Evolutionary conservation across 1,139 yeast genomes (phyloP).

Genomic region (Insectozyma bohioensis): DNA sequence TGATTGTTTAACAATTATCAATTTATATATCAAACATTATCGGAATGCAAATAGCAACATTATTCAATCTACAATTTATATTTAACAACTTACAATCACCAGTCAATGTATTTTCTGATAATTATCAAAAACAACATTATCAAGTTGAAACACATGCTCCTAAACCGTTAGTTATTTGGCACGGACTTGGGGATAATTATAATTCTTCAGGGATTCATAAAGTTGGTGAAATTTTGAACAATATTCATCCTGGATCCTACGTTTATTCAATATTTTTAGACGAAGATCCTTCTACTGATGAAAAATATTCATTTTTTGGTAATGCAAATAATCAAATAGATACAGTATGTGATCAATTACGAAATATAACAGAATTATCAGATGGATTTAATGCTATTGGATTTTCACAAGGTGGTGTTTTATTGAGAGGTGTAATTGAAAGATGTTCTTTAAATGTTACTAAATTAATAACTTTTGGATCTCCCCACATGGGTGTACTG

Average conservation of each 20-base stretch:
- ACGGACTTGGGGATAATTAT: conserved; percentile 78
- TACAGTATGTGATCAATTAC: conserved; percentile 42
- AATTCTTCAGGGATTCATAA: conserved; percentile 59
- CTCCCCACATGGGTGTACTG: conserved; percentile 77
- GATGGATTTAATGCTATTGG: conserved; percentile 75
- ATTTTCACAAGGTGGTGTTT: conserved; percentile 80
- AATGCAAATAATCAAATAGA: conserved; percentile 45
- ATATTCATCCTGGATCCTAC: conserved; percentile 49
- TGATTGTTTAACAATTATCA: too few species aligned
- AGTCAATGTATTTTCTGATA: too few species aligned
- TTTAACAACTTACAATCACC: too few species aligned
- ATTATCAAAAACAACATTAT: too few species aligned
- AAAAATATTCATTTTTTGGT: conserved; percentile 57
- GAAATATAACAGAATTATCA: conserved; percentile 37
- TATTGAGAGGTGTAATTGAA: conserved; percentile 65
- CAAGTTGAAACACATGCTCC: too few species aligned
- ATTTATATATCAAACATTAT: too few species aligned
- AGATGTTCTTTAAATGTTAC: conserved; percentile 51
- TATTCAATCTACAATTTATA: conserved; percentile 4
- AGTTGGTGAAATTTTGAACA: conserved; percentile 43
- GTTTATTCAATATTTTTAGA: conserved; percentile 57
- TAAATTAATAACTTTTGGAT: conserved; percentile 70
- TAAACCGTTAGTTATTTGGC: conserved; percentile 74
- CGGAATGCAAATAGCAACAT: conserved; percentile 6
- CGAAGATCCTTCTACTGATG: conserved; percentile 51